Evolutionary conservation across 495 filamentous ascomycete genomes (phyloP).

Genomic region (Penicillium bovifimosum): DNA sequence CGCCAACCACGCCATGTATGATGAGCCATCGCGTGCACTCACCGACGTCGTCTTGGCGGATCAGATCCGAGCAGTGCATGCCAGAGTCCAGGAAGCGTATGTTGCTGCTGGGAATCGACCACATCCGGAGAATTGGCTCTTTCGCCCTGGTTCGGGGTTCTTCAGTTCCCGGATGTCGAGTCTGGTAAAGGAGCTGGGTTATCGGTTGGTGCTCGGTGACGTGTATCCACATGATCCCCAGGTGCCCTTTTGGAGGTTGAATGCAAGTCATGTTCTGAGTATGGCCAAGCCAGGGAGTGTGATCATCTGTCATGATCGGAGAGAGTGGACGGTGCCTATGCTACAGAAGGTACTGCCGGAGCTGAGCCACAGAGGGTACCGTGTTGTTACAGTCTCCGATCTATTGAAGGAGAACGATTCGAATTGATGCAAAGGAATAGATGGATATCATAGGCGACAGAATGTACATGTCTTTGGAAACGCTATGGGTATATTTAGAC

Average conservation of each 20-base stretch:
- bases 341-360: conserved; percentile 54
- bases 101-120: conserved; percentile 21
- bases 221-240: conserved; percentile 87
- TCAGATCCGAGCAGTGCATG: conserved; percentile 39
- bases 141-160: conserved; percentile 76
- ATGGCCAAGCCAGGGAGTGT: conserved; percentile 71
- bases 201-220: conserved; percentile 66
- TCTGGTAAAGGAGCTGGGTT: conserved; percentile 50
- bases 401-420: conserved; percentile 40
- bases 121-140: conserved; percentile 51
- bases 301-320: conserved; percentile 76
- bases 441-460: background rate
- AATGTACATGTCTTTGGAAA: background rate
- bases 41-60: conserved; percentile 28
- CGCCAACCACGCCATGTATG: conserved; percentile 80
- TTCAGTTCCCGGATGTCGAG: conserved; percentile 63
- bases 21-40: conserved; percentile 60
- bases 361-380: conserved; percentile 60
- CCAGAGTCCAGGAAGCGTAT: conserved; percentile 52
- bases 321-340: conserved; percentile 63
- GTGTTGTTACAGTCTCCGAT: conserved; percentile 60
- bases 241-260: conserved; percentile 58
- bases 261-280: conserved; percentile 73
- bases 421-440: background rate
- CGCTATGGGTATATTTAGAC: conserved; percentile 14